These are phyloP conservation scores for Bacidia gigantensis DNA, from an alignment of 495 filamentous ascomycete species.

Conservation along the genomic window DNA sequence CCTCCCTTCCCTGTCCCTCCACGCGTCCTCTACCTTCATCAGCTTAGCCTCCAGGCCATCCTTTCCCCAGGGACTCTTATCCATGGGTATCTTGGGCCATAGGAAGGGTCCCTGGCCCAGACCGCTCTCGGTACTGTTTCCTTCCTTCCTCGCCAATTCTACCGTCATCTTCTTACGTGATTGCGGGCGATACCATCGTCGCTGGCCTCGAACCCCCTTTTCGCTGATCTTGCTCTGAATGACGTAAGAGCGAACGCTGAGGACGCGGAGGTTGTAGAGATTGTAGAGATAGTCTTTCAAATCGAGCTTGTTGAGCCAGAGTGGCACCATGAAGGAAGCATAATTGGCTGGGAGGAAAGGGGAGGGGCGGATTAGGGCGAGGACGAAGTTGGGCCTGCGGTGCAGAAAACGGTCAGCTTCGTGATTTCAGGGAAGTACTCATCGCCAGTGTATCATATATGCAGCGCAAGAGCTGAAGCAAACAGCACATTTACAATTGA, in stretches of 20 bases:
- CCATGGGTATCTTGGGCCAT: constrained; percentile 47
- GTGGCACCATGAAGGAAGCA: constrained; percentile 58
- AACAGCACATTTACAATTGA: too few species aligned
- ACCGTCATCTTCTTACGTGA: constrained; percentile 66
- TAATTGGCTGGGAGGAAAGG: constrained; percentile 48
- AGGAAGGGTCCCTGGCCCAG: constrained; percentile 39
- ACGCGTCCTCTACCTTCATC: constrained; percentile 24
- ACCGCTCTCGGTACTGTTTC: too few species aligned
- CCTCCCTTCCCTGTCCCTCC: constrained; percentile 14
- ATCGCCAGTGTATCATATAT: too few species aligned
- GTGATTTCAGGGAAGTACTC: too few species aligned
- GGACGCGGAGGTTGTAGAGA: constrained; percentile 45
- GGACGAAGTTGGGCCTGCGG: constrained; percentile 50
- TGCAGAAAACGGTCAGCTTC: too few species aligned
- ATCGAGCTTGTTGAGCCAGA: constrained; percentile 68
- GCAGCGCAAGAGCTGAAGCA: too few species aligned
- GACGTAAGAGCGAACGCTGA: constrained; percentile 53
- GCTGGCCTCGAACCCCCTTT: constrained; percentile 23
- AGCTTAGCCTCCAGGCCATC: constrained; percentile 32
- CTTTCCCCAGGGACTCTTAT: constrained; percentile 30
- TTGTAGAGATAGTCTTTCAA: constrained; percentile 68
- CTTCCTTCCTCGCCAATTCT: too few species aligned
- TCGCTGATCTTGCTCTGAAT: constrained; percentile 39
- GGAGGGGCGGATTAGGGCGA: constrained; percentile 48
- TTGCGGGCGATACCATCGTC: constrained; percentile 34